These are phyloP conservation scores for Lentinula novae-zelandiae DNA, from an alignment of 1,284 basidiomycete genomes.

Conservation along the genomic window DNA sequence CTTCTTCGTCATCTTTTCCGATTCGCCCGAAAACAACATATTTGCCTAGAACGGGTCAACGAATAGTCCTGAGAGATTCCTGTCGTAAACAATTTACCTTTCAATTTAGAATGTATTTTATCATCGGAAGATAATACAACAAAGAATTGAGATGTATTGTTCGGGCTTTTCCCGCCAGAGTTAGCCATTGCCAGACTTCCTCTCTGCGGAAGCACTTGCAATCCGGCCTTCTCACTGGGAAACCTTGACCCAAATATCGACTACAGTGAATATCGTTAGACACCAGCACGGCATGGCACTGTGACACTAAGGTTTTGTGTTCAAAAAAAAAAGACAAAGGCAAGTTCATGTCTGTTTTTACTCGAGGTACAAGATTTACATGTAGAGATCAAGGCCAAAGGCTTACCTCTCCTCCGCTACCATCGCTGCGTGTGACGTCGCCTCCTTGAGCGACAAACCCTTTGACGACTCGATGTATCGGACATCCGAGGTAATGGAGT, in stretches of 20 bases:
- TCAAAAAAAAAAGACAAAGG: background rate
- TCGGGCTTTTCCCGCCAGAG: slow-evolving; percentile 34
- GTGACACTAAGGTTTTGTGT: background rate
- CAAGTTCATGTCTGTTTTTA: background rate
- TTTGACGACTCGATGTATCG: slow-evolving; percentile 43
- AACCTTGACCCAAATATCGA: slow-evolving; percentile 49
- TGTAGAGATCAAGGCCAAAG: background rate
- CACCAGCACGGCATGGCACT: background rate
- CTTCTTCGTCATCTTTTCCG: slow-evolving; percentile 22
- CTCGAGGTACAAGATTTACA: background rate
- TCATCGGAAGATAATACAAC: slow-evolving; percentile 41
- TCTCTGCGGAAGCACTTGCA: slow-evolving; percentile 33
- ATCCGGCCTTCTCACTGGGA: slow-evolving; percentile 44
- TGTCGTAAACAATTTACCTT: slow-evolving; percentile 11
- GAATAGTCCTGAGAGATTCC: background rate
- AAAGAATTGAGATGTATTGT: slow-evolving; percentile 49
- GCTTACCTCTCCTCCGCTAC: slow-evolving; percentile 45
- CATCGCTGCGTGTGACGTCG: slow-evolving; percentile 47
- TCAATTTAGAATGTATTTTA: slow-evolving; percentile 34
- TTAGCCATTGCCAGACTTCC: slow-evolving; percentile 50
- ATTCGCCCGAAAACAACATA: slow-evolving; percentile 44
- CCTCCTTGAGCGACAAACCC: slow-evolving; percentile 48
- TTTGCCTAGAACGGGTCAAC: slow-evolving; percentile 28
- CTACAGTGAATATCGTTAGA: slow-evolving; percentile 18
- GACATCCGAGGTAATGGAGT: slow-evolving; percentile 38